Evolutionary conservation across 179 eudicot genomes (phyloP).

Genomic region (Carnegiea gigantea): DNA sequence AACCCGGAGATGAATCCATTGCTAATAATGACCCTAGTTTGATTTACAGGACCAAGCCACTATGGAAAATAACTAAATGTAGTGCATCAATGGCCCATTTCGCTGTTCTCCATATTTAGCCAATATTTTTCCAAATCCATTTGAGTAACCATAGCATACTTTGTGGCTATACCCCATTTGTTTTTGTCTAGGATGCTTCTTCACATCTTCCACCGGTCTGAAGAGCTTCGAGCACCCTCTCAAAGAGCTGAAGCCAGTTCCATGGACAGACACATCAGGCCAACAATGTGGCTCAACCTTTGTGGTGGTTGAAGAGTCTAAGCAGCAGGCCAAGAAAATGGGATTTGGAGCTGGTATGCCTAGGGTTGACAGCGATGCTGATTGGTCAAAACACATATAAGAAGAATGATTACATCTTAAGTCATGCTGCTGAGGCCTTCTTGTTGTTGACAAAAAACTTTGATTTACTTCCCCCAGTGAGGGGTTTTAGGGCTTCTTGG

Average conservation of each 20-base stretch:
- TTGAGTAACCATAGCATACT: neutral
- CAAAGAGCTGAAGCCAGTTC: conserved; percentile 38
- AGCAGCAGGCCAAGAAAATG: conserved; percentile 23
- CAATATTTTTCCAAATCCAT: neutral
- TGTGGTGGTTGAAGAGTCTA: conserved; percentile 32
- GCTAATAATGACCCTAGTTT: neutral
- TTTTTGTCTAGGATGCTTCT: conserved; percentile 36
- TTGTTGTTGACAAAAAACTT: neutral
- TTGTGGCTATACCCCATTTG: neutral
- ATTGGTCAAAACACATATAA: conserved; percentile 29
- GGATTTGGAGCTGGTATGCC: conserved; percentile 30
- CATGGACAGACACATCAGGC: conserved; percentile 43
- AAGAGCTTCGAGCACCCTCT: conserved; percentile 41
- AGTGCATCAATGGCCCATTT: neutral
- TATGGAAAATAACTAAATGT: neutral
- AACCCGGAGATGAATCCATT: neutral
- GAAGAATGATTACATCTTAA: neutral
- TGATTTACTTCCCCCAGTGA: neutral
- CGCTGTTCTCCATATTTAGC: neutral
- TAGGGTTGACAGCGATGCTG: conserved; percentile 50
- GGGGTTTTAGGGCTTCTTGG: neutral
- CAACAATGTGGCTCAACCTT: conserved; percentile 38
- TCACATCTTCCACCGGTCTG: conserved; percentile 36
- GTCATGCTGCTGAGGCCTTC: neutral
- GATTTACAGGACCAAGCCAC: neutral